These are phyloP conservation scores for Clitoria ternatea DNA, from an alignment of 306 rosid genomes.

Conservation along the genomic window DNA sequence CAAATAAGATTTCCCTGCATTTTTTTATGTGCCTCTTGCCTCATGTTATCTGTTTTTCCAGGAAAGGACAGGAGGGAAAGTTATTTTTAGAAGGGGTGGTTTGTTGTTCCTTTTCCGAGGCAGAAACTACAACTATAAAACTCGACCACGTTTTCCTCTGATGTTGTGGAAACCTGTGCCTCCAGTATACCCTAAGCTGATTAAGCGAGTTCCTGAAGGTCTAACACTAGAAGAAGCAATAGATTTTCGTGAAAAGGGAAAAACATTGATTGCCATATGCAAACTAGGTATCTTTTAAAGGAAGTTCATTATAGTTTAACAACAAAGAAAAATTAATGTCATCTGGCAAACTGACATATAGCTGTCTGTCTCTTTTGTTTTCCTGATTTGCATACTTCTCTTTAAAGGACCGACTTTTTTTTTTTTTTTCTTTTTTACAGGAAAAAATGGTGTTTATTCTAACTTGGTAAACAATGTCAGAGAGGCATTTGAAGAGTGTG, in stretches of 20 bases:
- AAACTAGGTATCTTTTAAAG: slow-evolving; percentile 56
- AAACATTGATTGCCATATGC: slow-evolving; percentile 64
- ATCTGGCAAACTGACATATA: slow-evolving; percentile 10
- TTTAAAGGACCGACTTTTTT: background rate
- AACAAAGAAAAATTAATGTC: background rate
- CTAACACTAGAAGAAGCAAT: slow-evolving; percentile 60
- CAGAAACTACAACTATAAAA: slow-evolving; percentile 81
- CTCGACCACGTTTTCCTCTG: slow-evolving; percentile 81
- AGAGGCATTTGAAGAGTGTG: slow-evolving; percentile 96
- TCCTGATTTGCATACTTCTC: background rate
- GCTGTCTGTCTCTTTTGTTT: background rate
- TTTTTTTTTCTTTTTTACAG: slow-evolving; percentile 38
- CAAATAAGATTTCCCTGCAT: background rate
- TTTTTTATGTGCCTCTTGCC: background rate
- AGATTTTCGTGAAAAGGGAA: slow-evolving; percentile 82
- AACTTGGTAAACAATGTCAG: slow-evolving; percentile 56
- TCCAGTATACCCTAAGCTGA: slow-evolving; percentile 80
- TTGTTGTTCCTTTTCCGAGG: slow-evolving; percentile 82
- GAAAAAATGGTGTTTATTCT: slow-evolving; percentile 85
- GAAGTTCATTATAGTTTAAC: background rate
- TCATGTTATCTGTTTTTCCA: slow-evolving; percentile 32
- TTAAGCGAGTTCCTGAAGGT: slow-evolving; percentile 68
- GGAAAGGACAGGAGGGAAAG: slow-evolving; percentile 88
- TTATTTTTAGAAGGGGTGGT: slow-evolving; percentile 66
- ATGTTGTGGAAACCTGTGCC: slow-evolving; percentile 94